Evolutionary conservation across 495 filamentous ascomycete species (phyloP), one percentile per base, ranked within the genome.

Genomic region (Lichenothelia convexa): DNA sequence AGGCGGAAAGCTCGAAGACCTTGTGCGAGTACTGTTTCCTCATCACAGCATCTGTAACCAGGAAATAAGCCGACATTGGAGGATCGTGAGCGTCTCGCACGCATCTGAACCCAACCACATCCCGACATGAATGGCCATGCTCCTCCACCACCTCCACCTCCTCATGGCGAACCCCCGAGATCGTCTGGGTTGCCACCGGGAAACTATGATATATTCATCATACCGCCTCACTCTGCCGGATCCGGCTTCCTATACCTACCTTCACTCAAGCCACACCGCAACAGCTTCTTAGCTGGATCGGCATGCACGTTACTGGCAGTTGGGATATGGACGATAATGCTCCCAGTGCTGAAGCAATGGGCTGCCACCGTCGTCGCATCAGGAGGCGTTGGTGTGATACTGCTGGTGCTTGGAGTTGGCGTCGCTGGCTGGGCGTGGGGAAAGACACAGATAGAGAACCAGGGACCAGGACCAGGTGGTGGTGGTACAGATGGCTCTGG

Each of bases 171-270:
- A 22, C 49, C 46, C 19, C 48, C 52, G 3, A 54, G 49, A 23
- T 42, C 50, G 11, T 40, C 49, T n/a, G 78, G 73, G 37, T 64
- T 91, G 2, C 84, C 82, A 0, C 58, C 71, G 0, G 82, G 84
- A 20, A 84, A 85, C 51, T 95, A 91, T 61, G 87, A 95, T 58
- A 91, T 94, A 58, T 94, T 94, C 60, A 76, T 97, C 46, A 84
- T 97, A 39, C 87, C 89, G 2, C 80, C 80, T n/a, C 82, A 94
- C 50, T 85, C 84, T 6, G 68, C 86, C 9, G 89, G 89, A 40
- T 68, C 72, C 0, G 89, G 89, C 8, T 93, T 97, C 53, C 61
- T 97, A 7, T 97, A 97, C 56, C 71, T 97, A 17, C 89, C 89
- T 0, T 93, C 82, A 0, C 54, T 97, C 20, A 68, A 78, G 48